Conservation (phyloP, 1,284 basidiomycete genomes). For the Ustanciosporium gigantosporum region DNA sequence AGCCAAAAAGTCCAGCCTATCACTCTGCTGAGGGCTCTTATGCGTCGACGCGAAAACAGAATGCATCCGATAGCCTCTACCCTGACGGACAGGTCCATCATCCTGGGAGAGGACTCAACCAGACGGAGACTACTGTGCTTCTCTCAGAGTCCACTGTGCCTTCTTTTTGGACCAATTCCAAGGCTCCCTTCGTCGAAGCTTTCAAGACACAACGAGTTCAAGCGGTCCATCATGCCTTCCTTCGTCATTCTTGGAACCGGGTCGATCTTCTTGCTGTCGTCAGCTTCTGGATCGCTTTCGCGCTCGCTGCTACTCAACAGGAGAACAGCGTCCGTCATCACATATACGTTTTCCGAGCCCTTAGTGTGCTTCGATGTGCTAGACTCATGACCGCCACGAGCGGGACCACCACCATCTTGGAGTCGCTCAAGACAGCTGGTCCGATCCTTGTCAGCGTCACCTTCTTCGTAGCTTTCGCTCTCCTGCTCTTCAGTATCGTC, state of each 20-base stretch:
- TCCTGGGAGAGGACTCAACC: slow-evolving; percentile 20
- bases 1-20: not conserved
- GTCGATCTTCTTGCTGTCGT: slow-evolving; percentile 84
- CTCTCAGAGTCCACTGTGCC: slow-evolving; percentile 25
- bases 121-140: slow-evolving; percentile 32
- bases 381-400: slow-evolving; percentile 84
- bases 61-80: not conserved
- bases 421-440: slow-evolving; percentile 84
- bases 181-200: slow-evolving; percentile 64
- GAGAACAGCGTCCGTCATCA: slow-evolving; percentile 72
- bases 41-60: not conserved
- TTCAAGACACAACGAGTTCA: slow-evolving; percentile 62
- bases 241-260: slow-evolving; percentile 90
- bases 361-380: slow-evolving; percentile 83
- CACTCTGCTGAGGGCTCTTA: not conserved
- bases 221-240: slow-evolving; percentile 67
- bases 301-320: slow-evolving; percentile 69
- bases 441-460: slow-evolving; percentile 85
- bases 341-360: slow-evolving; percentile 83
- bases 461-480: slow-evolving; percentile 88
- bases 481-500: slow-evolving; percentile 75
- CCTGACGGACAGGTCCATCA: slow-evolving; percentile 5
- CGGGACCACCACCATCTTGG: slow-evolving; percentile 92
- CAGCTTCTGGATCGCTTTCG: slow-evolving; percentile 77
- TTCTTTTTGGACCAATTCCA: slow-evolving; percentile 29